Evolutionary conservation across 176 grass and related monocot genomes (phyloP).

Genomic region (Ensete glaucum): DNA sequence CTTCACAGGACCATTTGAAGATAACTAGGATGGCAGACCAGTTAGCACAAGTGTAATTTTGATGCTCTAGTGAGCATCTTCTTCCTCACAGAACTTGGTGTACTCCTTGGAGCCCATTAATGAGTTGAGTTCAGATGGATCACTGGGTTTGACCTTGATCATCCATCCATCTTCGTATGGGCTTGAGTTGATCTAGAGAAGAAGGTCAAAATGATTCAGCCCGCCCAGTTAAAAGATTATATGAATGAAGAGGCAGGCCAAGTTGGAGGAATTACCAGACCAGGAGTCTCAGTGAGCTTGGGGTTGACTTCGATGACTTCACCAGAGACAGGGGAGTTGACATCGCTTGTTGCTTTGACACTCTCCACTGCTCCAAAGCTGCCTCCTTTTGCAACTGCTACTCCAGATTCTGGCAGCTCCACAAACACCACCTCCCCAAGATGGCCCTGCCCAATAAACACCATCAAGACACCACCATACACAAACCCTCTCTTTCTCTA

Average conservation of each 20-base stretch:
- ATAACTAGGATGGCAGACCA: neutral
- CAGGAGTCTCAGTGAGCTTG: constrained; percentile 59
- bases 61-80: constrained; percentile 33
- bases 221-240: neutral
- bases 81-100: constrained; percentile 88
- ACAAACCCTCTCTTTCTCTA: neutral
- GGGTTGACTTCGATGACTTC: constrained; percentile 78
- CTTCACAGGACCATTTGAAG: neutral
- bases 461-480: neutral
- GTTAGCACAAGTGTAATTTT: neutral
- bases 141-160: constrained; percentile 90
- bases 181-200: constrained; percentile 68
- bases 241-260: neutral
- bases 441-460: constrained; percentile 35
- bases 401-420: constrained; percentile 64
- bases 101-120: constrained; percentile 65
- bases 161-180: constrained; percentile 93
- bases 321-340: constrained; percentile 83
- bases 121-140: constrained; percentile 40
- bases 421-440: constrained; percentile 89
- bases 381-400: constrained; percentile 37
- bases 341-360: constrained; percentile 91
- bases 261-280: constrained; percentile 37
- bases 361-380: constrained; percentile 89
- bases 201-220: neutral